Base-by-base conservation (phyloP, 495 filamentous ascomycete species). In the Sporormia fimetaria region DNA sequence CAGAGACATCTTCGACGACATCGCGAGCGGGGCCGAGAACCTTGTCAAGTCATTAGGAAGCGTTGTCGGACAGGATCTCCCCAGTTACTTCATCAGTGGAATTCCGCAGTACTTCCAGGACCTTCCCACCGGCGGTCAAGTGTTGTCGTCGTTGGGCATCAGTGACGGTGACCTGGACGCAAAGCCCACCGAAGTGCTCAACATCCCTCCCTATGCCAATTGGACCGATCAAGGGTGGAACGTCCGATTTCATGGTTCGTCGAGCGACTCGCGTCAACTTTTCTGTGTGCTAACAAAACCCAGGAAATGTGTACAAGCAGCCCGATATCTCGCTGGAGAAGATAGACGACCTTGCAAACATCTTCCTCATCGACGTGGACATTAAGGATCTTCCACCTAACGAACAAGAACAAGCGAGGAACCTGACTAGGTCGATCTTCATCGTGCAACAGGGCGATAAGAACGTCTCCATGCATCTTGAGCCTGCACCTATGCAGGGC, bases 151-250 rank as follows among this genome's bases (percentile, higher is more conserved):
- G 27, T 62, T 84, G 2, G 72, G 74, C 2, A 61, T 86, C 28
- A 58, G 67, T 35, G 65, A 71, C 36, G 52, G 52, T 9, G 67
- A 76, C n/a, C 57, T 83, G 16, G 64, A 55, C 10, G 70, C 75
- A 4, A 58, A 71, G 25, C 81, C 82, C 1, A 80, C 81, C 2
- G 70, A 83, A 46, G 78, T 81, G 12, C 55, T 86, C 35, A 84
- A 85, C 49, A 60, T 87, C 7, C 77, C 79, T 61, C 69, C 70
- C n/a, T 87, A 87, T 56, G 82, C 69, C 24, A 87, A 87, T 46
- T 87, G 76, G 71, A 85, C 81, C n/a, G 65, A 71, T 14, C 61
- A 71, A 31, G 79, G 77, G 26, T 87, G 82, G 82, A 83, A 78
- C 40, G 63, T 85, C 4, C 70, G 76, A 11, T 75, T 87, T 54